Evolutionary conservation across 192 early-diverging fungal species (phyloP), one percentile per base, ranked within the genome.

Genomic region (Coemansia sp.): DNA sequence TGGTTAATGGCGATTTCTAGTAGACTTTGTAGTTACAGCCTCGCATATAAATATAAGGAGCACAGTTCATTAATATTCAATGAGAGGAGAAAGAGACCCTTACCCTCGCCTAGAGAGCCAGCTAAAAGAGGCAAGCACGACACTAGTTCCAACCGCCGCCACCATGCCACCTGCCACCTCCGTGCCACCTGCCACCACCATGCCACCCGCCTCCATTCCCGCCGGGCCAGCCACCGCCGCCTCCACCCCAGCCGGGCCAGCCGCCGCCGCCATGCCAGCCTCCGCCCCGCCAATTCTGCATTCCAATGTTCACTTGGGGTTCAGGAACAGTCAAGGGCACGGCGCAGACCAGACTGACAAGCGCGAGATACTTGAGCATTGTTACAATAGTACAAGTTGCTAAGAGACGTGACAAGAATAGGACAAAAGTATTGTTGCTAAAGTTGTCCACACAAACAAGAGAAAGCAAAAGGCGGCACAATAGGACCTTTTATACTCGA

Each of bases 1-100:
- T 79, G 15, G 38, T 68, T 36, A 24, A 67, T 11, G 77, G 77
- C 37, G 68, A 79, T 36, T 60, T 38, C 36, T 79, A 66, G 68
- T 17, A 42, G 10, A 8, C 9, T 40, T 27, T 39, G n/a, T 38
- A 29, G 3, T 37, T 49, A 29, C 9, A 29, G 11, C n/a, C n/a
- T 20, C 40, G 20, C 36, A 4, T 2, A 60, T 29, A 14, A 6
- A 14, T 56, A 22, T 29, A 8, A 4, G 6, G 5, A 22, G 24
- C n/a, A 4, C 3, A 6, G 10, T 29, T 32, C 49, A 29, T n/a
- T n/a, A 53, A 35, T 35, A 35, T 2, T 7, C 32, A 35, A 7
- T 7, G 32, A 35, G 7, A 35, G 32, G 7, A 35, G 32, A 2
- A 7, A 35, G 7, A 35, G 32, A 35, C 7, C n/a, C n/a, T n/a